A percentile compares a stretch with the other conserved stretches of the same genome.
These are phyloP conservation scores for Tetradesmus obliquus DNA, from an alignment of 139 green algal species.

Conservation along the genomic window DNA sequence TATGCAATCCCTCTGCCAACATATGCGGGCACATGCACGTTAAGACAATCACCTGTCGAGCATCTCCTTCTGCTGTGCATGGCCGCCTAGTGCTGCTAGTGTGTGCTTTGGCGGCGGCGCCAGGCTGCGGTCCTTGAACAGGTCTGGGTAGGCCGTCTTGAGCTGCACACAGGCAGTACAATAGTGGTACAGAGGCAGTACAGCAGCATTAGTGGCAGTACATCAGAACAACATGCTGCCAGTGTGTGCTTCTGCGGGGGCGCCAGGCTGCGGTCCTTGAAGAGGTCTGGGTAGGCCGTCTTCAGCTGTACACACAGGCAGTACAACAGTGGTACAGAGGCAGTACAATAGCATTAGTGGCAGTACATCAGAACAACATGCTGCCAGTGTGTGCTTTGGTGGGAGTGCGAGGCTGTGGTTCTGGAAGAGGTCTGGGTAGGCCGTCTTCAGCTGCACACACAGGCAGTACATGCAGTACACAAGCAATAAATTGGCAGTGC, in stretches of 20 bases:
- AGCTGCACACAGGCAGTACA: slow-evolving; percentile 50
- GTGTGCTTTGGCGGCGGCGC: slow-evolving; percentile 64
- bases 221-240: background rate
- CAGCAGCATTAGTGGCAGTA: background rate
- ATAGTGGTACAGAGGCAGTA: background rate
- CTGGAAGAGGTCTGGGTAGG: too few species aligned
- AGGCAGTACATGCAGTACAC: background rate
- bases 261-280: background rate
- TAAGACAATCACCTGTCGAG: slow-evolving; percentile 56
- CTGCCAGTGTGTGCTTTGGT: background rate
- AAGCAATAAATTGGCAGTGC: background rate
- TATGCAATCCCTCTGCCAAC: too few species aligned
- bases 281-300: too few species aligned
- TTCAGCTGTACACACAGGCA: slow-evolving; percentile 25
- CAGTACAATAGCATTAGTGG: background rate
- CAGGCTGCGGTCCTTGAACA: slow-evolving; percentile 49
- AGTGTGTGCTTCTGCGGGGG: background rate
- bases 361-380: background rate
- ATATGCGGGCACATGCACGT: too few species aligned
- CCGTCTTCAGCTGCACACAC: slow-evolving; percentile 13
- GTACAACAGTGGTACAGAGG: background rate
- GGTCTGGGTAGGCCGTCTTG: slow-evolving; percentile 54
- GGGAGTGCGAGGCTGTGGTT: background rate
- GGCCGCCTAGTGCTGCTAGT: slow-evolving; percentile 40
- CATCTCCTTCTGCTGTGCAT: slow-evolving; percentile 61